Evolutionary conservation across 306 rosid species (phyloP).

Genomic region (Hippophae tibetana): DNA sequence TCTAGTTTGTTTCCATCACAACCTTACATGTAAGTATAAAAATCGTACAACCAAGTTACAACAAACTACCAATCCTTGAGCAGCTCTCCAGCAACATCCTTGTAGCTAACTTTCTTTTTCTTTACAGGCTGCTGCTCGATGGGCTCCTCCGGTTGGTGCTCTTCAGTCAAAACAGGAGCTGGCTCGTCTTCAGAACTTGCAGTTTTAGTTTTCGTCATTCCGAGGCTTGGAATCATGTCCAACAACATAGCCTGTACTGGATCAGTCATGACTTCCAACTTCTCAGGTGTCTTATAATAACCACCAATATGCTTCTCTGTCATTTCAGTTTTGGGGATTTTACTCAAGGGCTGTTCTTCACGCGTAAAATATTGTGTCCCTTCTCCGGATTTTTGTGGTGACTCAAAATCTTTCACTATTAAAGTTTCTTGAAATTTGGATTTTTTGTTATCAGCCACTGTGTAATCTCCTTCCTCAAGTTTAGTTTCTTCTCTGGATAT

Average conservation of each 20-base stretch:
- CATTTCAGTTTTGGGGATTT: slow-evolving; percentile 31
- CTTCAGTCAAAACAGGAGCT: slow-evolving; percentile 24
- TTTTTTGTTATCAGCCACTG: slow-evolving; percentile 11
- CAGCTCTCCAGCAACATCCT: slow-evolving; percentile 58
- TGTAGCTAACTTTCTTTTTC: slow-evolving; percentile 84
- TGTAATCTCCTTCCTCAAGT: slow-evolving; percentile 10
- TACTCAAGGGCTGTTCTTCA: slow-evolving; percentile 15
- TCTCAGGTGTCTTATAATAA: slow-evolving; percentile 21
- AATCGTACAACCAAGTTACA: neutral
- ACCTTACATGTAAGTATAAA: neutral
- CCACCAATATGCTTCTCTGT: slow-evolving; percentile 20
- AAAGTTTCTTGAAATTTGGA: slow-evolving; percentile 18
- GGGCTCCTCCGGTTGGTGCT: neutral
- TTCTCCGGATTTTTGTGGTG: slow-evolving; percentile 22
- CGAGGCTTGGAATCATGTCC: slow-evolving; percentile 74
- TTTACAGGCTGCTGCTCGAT: slow-evolving; percentile 21
- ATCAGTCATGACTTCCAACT: slow-evolving; percentile 39
- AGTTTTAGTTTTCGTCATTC: slow-evolving; percentile 27
- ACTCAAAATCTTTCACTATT: slow-evolving; percentile 19
- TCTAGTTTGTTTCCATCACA: no score
- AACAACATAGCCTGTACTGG: slow-evolving; percentile 81
- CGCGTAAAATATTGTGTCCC: slow-evolving; percentile 10
- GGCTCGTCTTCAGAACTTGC: slow-evolving; percentile 26
- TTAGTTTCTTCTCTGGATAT: slow-evolving; percentile 22
- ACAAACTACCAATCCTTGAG: slow-evolving; percentile 70